Evolutionary conservation across 257 asterid genomes (phyloP).

Genomic region (Marsdenia floribunda): DNA sequence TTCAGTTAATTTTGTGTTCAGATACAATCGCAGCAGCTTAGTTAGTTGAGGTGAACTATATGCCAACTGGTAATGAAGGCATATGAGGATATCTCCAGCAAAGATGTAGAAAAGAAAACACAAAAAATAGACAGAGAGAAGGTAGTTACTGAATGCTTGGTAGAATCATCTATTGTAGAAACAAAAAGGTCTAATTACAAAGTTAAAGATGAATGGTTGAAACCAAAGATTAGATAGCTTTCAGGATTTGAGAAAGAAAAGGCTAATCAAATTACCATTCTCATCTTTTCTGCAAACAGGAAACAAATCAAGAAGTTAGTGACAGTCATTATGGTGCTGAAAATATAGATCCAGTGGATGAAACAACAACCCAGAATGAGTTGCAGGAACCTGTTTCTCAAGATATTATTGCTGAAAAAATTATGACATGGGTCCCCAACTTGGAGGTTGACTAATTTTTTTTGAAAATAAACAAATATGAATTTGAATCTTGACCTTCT

Average conservation of each 20-base stretch:
- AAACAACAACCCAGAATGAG: slow-evolving; percentile 1
- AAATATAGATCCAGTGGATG: neutral
- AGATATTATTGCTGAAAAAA: slow-evolving; percentile 10
- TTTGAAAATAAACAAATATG: neutral
- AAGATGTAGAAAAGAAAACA: slow-evolving; percentile 1
- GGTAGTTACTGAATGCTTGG: neutral
- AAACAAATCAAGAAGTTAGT: slow-evolving; percentile 1
- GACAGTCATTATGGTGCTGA: neutral
- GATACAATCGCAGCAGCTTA: neutral
- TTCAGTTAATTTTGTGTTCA: neutral
- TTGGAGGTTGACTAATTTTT: slow-evolving; percentile 16
- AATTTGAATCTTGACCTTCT: neutral
- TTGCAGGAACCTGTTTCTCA: slow-evolving; percentile 6
- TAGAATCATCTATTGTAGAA: neutral
- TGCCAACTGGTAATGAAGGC: slow-evolving; percentile 8
- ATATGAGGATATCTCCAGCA: neutral
- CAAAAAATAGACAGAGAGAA: neutral
- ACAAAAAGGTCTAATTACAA: neutral
- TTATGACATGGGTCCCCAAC: slow-evolving; percentile 11
- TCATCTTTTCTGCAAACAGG: slow-evolving; percentile 14
- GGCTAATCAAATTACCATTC: neutral
- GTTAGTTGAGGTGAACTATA: neutral
- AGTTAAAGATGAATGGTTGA: neutral
- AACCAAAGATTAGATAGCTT: neutral
- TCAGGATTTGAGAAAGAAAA: neutral